These are phyloP conservation scores for Chenopodium quinoa DNA, from an alignment of 148 eudicot species.

Conservation along the genomic window DNA sequence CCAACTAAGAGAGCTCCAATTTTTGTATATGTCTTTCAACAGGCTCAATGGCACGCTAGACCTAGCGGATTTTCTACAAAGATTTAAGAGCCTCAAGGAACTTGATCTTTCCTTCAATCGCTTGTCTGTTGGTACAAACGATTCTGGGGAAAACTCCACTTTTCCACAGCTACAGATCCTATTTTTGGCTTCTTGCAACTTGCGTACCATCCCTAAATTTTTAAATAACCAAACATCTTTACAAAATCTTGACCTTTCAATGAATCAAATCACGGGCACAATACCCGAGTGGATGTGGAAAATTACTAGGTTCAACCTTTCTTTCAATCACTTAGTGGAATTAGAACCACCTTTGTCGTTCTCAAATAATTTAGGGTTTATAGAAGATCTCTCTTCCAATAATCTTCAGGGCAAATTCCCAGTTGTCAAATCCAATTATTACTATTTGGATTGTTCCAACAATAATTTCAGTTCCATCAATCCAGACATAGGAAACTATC, in stretches of 20 bases:
- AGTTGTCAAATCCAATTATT: slow-evolving; percentile 6
- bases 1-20: slow-evolving; percentile 18
- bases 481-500: neutral
- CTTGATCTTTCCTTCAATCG: slow-evolving; percentile 42
- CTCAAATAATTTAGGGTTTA: no score
- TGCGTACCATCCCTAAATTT: slow-evolving; percentile 19
- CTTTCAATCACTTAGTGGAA: slow-evolving; percentile 14
- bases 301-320: neutral
- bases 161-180: slow-evolving; percentile 29
- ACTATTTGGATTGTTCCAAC: slow-evolving; percentile 16
- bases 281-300: slow-evolving; percentile 25
- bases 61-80: slow-evolving; percentile 15
- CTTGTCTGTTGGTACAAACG: slow-evolving; percentile 22
- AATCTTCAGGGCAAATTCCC: slow-evolving; percentile 39
- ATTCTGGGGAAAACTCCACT: neutral
- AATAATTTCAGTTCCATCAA: slow-evolving; percentile 19
- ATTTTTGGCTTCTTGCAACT: slow-evolving; percentile 35
- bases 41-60: slow-evolving; percentile 34
- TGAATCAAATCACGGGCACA: slow-evolving; percentile 25
- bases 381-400: slow-evolving; percentile 58
- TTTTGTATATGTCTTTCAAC: slow-evolving; percentile 27
- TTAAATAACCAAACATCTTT: slow-evolving; percentile 17
- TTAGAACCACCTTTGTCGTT: slow-evolving; percentile 21
- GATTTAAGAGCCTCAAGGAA: slow-evolving; percentile 13
- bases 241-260: slow-evolving; percentile 29